Evolutionary conservation across 352 stramenopile genomes (phyloP).

Genomic region (Blastocystis sp.): DNA sequence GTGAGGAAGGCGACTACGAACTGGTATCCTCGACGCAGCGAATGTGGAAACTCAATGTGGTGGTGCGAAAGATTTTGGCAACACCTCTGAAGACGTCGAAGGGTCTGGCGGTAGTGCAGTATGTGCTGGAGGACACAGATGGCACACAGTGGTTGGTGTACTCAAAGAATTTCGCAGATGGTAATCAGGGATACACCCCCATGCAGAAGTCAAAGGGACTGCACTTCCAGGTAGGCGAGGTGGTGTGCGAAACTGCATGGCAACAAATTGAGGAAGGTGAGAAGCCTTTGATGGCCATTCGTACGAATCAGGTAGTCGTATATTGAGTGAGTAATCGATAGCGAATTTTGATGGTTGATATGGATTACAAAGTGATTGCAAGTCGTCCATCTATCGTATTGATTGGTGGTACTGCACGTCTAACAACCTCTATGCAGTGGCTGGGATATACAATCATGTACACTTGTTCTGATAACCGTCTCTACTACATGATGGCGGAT

Average conservation of each 20-base stretch:
- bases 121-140: slow-evolving; percentile 31
- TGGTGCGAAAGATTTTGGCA: neutral
- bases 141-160: slow-evolving; percentile 40
- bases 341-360: slow-evolving; percentile 47
- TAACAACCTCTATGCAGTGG: slow-evolving; percentile 62
- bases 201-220: slow-evolving; percentile 42
- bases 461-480: slow-evolving; percentile 58
- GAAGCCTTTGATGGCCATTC: slow-evolving; percentile 25
- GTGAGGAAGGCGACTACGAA: neutral
- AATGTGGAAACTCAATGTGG: neutral
- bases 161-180: slow-evolving; percentile 2
- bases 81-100: slow-evolving; percentile 35
- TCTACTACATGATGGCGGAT: slow-evolving; percentile 63
- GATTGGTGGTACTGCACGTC: slow-evolving; percentile 53
- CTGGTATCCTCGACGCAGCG: neutral
- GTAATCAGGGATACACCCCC: neutral
- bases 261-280: slow-evolving; percentile 53
- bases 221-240: slow-evolving; percentile 33
- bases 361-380: slow-evolving; percentile 41
- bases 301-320: slow-evolving; percentile 48
- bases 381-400: slow-evolving; percentile 38
- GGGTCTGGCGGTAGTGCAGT: slow-evolving; percentile 26
- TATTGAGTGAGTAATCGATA: neutral
- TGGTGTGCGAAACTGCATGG: slow-evolving; percentile 53
- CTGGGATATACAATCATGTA: slow-evolving; percentile 56